phyloP scores from a whole-genome alignment of 768 basidiomycete species.

The Russula foetens region DNA sequence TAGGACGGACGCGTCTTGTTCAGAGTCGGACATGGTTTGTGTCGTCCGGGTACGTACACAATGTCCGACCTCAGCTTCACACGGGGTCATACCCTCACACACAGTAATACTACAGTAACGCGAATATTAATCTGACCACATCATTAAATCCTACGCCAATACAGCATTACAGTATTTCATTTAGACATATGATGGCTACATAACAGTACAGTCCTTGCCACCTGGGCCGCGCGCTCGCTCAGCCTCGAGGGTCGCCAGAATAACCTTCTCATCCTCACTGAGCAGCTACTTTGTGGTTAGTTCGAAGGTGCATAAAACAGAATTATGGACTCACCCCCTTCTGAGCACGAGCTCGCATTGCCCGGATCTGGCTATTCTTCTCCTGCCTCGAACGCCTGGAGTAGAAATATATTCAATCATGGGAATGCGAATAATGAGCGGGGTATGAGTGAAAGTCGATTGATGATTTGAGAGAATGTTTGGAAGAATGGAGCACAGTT shows the following conservation, averaged over 20 bases:
- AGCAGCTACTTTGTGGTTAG: conserved; percentile 35
- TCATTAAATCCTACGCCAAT: not conserved
- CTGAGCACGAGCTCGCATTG: conserved; percentile 63
- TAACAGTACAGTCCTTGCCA: conserved; percentile 43
- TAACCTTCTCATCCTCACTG: conserved; percentile 55
- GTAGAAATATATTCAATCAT: conserved; percentile 36
- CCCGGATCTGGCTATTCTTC: conserved; percentile 58
- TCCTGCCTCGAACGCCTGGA: conserved; percentile 67
- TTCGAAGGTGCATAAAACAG: conserved; percentile 8
- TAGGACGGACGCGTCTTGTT: conserved; percentile 45
- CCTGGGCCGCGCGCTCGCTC: conserved; percentile 30
- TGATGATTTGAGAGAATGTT: conserved; percentile 29
- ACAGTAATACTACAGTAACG: too few species aligned
- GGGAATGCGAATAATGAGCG: conserved; percentile 60
- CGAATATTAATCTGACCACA: not conserved
- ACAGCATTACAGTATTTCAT: not conserved
- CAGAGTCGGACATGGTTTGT: conserved; percentile 27
- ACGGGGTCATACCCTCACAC: not conserved
- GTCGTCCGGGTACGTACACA: not conserved
- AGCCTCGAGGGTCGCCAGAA: conserved; percentile 47
- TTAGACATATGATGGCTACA: conserved; percentile 33
- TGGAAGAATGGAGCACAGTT: conserved; percentile 24
- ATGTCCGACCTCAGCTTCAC: not conserved
- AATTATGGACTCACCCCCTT: conserved; percentile 51
- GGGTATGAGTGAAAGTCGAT: conserved; percentile 42